Conservation (phyloP, 768 basidiomycete species). For the Phlebiopsis flavidoalba region DNA sequence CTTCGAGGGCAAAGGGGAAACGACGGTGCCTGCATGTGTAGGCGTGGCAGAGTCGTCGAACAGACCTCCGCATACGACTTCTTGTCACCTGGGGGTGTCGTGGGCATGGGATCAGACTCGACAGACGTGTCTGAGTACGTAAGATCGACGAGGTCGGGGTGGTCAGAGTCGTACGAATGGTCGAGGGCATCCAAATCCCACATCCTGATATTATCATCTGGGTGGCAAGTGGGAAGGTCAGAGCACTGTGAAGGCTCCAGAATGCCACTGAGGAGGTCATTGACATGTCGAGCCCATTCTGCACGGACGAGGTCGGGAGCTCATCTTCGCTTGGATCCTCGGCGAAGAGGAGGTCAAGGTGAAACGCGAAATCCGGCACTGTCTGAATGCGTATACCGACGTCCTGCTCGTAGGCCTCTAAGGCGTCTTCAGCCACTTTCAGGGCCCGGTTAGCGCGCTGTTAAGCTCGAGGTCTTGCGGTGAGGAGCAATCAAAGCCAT, state of each 20-base stretch:
- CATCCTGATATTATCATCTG: conserved; percentile 9
- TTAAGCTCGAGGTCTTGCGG: conserved; percentile 16
- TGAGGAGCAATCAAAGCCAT: neutral
- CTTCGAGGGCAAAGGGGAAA: conserved; percentile 21
- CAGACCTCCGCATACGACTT: conserved; percentile 32
- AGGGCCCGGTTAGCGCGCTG: conserved; percentile 18
- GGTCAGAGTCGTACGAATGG: conserved; percentile 7
- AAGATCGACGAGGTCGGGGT: conserved; percentile 28
- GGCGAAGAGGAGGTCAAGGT: conserved; percentile 1
- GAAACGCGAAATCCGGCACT: neutral
- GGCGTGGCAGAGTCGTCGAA: conserved; percentile 22
- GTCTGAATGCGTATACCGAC: conserved; percentile 15
- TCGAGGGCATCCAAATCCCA: conserved; percentile 19
- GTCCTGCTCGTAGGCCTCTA: conserved; percentile 20
- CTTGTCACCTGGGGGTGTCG: conserved; percentile 40
- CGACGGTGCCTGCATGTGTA: neutral
- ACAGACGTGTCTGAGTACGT: conserved; percentile 42
- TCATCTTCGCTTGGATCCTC: conserved; percentile 30
- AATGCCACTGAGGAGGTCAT: conserved; percentile 33
- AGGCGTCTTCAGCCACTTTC: conserved; percentile 16
- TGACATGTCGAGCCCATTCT: conserved; percentile 38
- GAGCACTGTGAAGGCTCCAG: conserved; percentile 13
- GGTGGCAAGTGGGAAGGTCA: conserved; percentile 6
- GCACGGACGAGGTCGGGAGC: conserved; percentile 29
- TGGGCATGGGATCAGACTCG: conserved; percentile 37